Conservation (phyloP, 2,329 filamentous ascomycete genomes). For the Ophiostoma montium region DNA sequence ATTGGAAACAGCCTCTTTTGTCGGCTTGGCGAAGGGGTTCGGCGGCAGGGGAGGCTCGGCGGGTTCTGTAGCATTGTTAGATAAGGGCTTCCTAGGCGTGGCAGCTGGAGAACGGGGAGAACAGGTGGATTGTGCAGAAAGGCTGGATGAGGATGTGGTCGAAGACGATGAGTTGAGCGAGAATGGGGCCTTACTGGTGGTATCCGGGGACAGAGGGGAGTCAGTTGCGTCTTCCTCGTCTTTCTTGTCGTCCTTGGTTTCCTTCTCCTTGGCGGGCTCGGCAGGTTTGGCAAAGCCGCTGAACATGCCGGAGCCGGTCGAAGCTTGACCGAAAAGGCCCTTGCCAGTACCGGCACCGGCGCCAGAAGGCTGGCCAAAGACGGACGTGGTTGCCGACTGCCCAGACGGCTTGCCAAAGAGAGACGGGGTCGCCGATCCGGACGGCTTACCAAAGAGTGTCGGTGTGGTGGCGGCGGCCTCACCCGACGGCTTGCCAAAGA, state of each 20-base stretch:
- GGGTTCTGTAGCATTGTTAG: conserved; percentile 15
- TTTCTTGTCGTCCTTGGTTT: conserved; percentile 16
- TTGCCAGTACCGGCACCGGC: conserved; percentile 5
- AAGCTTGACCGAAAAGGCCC: conserved; percentile 10
- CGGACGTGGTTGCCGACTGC: background rate
- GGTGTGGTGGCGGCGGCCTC: background rate
- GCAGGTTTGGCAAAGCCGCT: background rate
- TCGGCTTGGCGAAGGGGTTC: conserved; percentile 13
- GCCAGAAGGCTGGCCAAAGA: conserved; percentile 13
- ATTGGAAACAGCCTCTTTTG: background rate
- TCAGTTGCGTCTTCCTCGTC: conserved; percentile 13
- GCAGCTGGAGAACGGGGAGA: background rate
- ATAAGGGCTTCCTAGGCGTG: background rate
- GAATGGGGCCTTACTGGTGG: conserved; percentile 38
- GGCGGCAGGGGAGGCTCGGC: conserved; percentile 19
- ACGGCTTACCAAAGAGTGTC: conserved; percentile 4
- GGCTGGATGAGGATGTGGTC: conserved; percentile 29
- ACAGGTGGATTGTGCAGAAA: conserved; percentile 6
- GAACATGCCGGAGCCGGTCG: conserved; percentile 10
- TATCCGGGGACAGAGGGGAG: conserved; percentile 37
- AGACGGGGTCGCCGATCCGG: background rate
- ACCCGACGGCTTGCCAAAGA: conserved; percentile 5
- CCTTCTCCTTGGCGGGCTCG: conserved; percentile 23
- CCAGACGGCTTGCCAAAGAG: conserved; percentile 2
- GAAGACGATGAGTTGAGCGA: conserved; percentile 39